Conservation (phyloP, 345 rosid genomes). For the Laguncularia racemosa region DNA sequence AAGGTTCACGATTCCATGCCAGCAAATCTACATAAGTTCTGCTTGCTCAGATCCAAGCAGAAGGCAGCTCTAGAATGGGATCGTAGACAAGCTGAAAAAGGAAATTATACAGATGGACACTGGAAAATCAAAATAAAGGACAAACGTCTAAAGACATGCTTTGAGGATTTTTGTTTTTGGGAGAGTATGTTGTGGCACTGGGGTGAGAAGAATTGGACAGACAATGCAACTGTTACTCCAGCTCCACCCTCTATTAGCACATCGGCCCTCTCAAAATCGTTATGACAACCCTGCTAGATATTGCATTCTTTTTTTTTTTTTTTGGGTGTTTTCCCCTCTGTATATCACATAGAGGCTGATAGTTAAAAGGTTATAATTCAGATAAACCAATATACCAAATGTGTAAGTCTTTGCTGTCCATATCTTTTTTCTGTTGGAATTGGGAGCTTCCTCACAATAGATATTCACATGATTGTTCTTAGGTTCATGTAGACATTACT, state of each 20-base stretch:
- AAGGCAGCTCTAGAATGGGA: slow-evolving; percentile 91
- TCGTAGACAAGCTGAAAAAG: slow-evolving; percentile 77
- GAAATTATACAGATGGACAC: slow-evolving; percentile 65
- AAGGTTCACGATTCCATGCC: slow-evolving; percentile 86
- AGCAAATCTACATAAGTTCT: slow-evolving; percentile 53
- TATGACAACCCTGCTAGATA: slow-evolving; percentile 6
- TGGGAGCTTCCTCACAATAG: background rate
- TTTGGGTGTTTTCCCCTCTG: slow-evolving; percentile 8
- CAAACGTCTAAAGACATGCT: slow-evolving; percentile 53
- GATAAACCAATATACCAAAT: background rate
- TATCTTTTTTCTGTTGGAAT: background rate
- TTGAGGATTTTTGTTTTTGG: slow-evolving; percentile 74
- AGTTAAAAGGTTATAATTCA: background rate
- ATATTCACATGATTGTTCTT: background rate
- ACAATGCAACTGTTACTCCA: slow-evolving; percentile 37
- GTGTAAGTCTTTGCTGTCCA: background rate
- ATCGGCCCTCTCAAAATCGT: slow-evolving; percentile 25
- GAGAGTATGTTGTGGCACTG: slow-evolving; percentile 90
- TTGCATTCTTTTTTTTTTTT: slow-evolving; percentile 1
- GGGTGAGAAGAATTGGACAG: slow-evolving; percentile 74
- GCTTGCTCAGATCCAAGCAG: slow-evolving; percentile 66
- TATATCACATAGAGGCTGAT: slow-evolving; percentile 2
- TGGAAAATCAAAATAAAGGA: slow-evolving; percentile 78
- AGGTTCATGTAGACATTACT: background rate
- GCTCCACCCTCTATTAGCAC: slow-evolving; percentile 2